Conservation (phyloP, 1,284 basidiomycete species). For the Pisolithus thermaeus region DNA sequence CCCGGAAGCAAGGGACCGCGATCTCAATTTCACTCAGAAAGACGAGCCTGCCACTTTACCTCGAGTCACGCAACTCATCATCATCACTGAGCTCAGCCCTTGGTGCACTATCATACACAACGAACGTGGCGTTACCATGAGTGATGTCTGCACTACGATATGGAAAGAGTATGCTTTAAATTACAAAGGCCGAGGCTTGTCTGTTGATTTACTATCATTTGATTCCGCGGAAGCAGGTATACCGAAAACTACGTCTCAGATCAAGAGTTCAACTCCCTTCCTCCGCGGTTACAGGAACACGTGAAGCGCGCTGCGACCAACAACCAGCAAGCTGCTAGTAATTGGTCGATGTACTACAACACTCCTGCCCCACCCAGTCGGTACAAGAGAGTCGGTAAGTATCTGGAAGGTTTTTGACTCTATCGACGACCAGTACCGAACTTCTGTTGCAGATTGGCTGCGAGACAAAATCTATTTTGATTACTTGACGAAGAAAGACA, state of each 20-base stretch:
- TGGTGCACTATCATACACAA: constrained; percentile 78
- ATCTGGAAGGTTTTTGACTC: background rate
- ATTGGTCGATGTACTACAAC: constrained; percentile 44
- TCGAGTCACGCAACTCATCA: constrained; percentile 63
- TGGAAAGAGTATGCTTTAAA: constrained; percentile 60
- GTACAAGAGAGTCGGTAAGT: constrained; percentile 55
- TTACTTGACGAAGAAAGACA: constrained; percentile 51
- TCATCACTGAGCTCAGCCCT: constrained; percentile 67
- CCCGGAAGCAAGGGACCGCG: constrained; percentile 49
- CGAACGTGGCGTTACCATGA: constrained; percentile 64
- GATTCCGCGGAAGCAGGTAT: constrained; percentile 41
- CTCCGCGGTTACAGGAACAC: constrained; percentile 60
- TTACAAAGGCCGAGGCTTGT: constrained; percentile 1
- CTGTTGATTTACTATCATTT: constrained; percentile 4
- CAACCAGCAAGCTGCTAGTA: constrained; percentile 29
- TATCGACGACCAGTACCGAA: constrained; percentile 2
- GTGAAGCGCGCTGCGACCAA: constrained; percentile 53
- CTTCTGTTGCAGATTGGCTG: constrained; percentile 56
- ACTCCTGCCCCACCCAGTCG: constrained; percentile 38
- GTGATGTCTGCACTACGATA: constrained; percentile 59
- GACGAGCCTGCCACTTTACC: constrained; percentile 77
- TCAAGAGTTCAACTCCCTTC: constrained; percentile 54
- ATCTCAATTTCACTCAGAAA: constrained; percentile 57
- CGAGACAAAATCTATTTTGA: constrained; percentile 68
- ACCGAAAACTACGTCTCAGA: constrained; percentile 62